phyloP scores from a whole-genome alignment of 164 flowering plant genomes.

The Paratinospora sagittata region DNA sequence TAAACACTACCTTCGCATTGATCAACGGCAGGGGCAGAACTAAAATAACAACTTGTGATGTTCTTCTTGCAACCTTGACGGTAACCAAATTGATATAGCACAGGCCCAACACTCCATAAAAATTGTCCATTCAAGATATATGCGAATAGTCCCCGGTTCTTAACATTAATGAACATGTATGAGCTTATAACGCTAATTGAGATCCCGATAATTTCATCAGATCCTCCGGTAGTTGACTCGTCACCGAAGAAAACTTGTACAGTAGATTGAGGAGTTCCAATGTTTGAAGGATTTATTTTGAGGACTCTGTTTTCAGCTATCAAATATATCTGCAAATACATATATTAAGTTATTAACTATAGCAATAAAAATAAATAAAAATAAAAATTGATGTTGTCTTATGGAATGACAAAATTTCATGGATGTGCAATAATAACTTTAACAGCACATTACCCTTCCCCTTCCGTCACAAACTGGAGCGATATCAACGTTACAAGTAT shows the following conservation, averaged over 20 bases:
- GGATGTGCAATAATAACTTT: not conserved
- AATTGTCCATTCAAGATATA: constrained; percentile 38
- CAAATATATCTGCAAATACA: constrained; percentile 56
- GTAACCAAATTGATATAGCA: constrained; percentile 54
- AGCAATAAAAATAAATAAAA: not conserved
- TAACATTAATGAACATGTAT: constrained; percentile 45
- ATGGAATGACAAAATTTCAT: no score
- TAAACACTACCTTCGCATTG: constrained; percentile 81
- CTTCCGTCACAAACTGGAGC: constrained; percentile 57
- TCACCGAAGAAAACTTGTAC: constrained; percentile 50
- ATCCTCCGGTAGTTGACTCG: constrained; percentile 29
- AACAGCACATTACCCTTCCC: constrained; percentile 40
- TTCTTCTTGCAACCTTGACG: constrained; percentile 73
- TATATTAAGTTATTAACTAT: not conserved
- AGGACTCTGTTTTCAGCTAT: constrained; percentile 68
- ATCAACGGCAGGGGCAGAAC: constrained; percentile 73
- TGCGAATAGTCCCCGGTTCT: constrained; percentile 66
- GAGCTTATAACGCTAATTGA: constrained; percentile 53
- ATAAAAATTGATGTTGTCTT: not conserved
- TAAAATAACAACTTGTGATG: constrained; percentile 55
- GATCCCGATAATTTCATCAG: constrained; percentile 61
- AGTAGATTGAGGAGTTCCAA: constrained; percentile 38
- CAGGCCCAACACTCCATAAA: constrained; percentile 75
- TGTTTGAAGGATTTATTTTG: constrained; percentile 31
- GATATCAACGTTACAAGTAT: constrained; percentile 40